These are phyloP conservation scores for Metschnikowia henanensis DNA, from an alignment of 805 yeast species.

Conservation along the genomic window DNA sequence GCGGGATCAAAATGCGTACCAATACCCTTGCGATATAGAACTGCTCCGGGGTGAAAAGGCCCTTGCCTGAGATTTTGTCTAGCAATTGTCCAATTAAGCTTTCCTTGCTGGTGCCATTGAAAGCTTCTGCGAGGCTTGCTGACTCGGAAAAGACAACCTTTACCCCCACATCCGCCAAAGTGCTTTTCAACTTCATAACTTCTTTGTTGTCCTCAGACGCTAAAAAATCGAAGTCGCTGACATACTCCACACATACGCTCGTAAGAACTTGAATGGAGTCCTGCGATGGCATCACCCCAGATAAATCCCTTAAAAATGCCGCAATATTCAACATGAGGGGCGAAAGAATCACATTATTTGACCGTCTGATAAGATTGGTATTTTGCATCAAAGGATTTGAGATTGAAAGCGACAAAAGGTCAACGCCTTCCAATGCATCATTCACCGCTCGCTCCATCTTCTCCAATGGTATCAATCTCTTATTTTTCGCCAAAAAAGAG, in stretches of 20 bases:
- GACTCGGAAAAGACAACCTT: neutral
- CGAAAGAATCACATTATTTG: slow-evolving; percentile 7
- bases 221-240: slow-evolving; percentile 11
- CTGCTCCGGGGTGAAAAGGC: slow-evolving; percentile 12
- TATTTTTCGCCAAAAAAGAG: slow-evolving; percentile 3
- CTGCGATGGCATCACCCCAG: neutral
- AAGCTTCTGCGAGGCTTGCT: neutral
- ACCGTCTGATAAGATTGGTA: slow-evolving; percentile 28
- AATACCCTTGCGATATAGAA: slow-evolving; percentile 24
- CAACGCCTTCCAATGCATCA: slow-evolving; percentile 12
- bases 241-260: slow-evolving; percentile 8
- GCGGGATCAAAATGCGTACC: slow-evolving; percentile 27
- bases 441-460: slow-evolving; percentile 25
- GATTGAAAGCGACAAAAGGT: slow-evolving; percentile 34
- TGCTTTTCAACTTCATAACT: neutral
- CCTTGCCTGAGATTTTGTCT: slow-evolving; percentile 13
- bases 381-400: slow-evolving; percentile 49
- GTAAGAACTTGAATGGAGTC: neutral
- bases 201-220: slow-evolving; percentile 2
- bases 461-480: slow-evolving; percentile 18
- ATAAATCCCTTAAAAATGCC: slow-evolving; percentile 13
- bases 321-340: slow-evolving; percentile 15
- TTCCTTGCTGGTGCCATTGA: slow-evolving; percentile 4
- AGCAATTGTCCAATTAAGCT: neutral
- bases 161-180: neutral